Base-by-base conservation (phyloP, 2,329 filamentous ascomycete genomes). In the Neoarthrinium moseri region DNA sequence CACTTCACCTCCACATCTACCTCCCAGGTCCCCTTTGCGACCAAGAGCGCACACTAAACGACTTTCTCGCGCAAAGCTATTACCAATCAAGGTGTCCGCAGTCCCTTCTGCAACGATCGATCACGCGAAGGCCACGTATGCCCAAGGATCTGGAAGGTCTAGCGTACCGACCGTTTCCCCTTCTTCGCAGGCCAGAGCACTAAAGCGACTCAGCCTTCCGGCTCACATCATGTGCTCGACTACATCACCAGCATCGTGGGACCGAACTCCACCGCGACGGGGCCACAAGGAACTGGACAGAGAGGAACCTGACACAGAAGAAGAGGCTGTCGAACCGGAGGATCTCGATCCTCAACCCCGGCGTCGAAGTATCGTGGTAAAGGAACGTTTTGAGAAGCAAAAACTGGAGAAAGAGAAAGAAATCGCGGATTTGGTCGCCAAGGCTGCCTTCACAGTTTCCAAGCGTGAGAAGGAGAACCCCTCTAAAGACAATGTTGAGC, bases 1-100 rank as follows among this genome's bases (percentile, higher is more conserved):
- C 22, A 17, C 32, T 17, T 20, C 40, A 23, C 27, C 27, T 37
- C 18, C 40, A 6, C 41, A 46, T 37, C 34, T 49, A 3, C 53
- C 54, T n/a, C 17, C 21, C 20, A 32, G 29, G 17, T 49, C 45
- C 5, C 42, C 49, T 12, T 23, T 49, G 12, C 50, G 52, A 17
- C 48, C 51, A 7, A 56, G 50, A n/a, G 43, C 56, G 12, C 56
- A 51, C 24, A 48, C 56, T 26, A 52, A 48, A 37, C 35, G 48
- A 2, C 51, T 56, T 18, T 33, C 48, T 11, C 56, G 55, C 10
- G 55, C 53, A 15, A 55, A 51, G 35, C 44, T 54, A 7, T 33
- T 48, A 30, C 49, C 56, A 17, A 48, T 59, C 12, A 56, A 54
- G 20, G 56, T 61, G 2, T 49, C 54, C 18, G 52, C 55, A 23